These are phyloP conservation scores for Backusella macrospora DNA, from an alignment of 192 early-diverging fungal genomes.

Conservation along the genomic window DNA sequence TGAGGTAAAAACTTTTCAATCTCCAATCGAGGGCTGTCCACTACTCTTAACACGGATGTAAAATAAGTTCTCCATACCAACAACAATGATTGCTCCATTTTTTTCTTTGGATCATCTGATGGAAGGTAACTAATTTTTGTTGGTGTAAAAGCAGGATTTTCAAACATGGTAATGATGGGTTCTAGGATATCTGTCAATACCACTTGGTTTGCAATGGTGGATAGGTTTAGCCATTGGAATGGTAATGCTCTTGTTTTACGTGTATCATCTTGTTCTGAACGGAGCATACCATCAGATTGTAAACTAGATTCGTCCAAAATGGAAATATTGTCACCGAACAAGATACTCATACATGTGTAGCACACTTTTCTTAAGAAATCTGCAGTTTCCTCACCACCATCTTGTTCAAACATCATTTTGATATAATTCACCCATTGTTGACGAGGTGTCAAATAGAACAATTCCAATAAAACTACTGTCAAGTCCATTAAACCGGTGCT, in stretches of 20 bases:
- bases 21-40: slow-evolving; percentile 57
- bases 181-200: slow-evolving; percentile 32
- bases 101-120: background rate
- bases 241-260: slow-evolving; percentile 20
- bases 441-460: slow-evolving; percentile 36
- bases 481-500: slow-evolving; percentile 40
- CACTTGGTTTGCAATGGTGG: slow-evolving; percentile 45
- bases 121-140: background rate
- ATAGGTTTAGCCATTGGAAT: slow-evolving; percentile 44
- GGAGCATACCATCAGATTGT: background rate
- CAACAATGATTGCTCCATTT: background rate
- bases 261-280: slow-evolving; percentile 14
- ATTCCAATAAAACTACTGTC: slow-evolving; percentile 37
- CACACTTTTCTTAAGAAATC: slow-evolving; percentile 31
- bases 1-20: slow-evolving; percentile 63
- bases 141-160: slow-evolving; percentile 31
- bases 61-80: slow-evolving; percentile 37
- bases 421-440: slow-evolving; percentile 31
- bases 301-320: slow-evolving; percentile 1
- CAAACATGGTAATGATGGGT: slow-evolving; percentile 28
- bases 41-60: slow-evolving; percentile 46
- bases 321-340: slow-evolving; percentile 33
- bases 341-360: slow-evolving; percentile 32
- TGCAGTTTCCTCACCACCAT: slow-evolving; percentile 24
- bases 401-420: background rate